These are phyloP conservation scores for carrot (Daucus carota) DNA, from an alignment of 129 eudicot genomes.

Conservation along the genomic window DNA sequence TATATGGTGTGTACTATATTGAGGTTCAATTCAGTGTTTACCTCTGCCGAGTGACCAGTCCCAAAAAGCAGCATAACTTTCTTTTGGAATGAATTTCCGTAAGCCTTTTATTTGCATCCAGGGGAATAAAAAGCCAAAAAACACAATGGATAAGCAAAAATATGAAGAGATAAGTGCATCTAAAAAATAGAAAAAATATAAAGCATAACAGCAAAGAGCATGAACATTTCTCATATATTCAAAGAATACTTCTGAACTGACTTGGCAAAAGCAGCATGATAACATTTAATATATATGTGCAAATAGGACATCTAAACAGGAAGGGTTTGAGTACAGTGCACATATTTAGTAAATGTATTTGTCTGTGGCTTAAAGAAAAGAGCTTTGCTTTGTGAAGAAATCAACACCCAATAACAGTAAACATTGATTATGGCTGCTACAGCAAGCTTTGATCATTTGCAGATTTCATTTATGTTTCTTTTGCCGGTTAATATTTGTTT, in stretches of 20 bases:
- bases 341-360: background rate
- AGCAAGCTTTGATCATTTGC: background rate
- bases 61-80: slow-evolving; percentile 80
- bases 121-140: background rate
- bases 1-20: background rate
- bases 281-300: background rate
- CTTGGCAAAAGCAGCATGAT: background rate
- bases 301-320: background rate
- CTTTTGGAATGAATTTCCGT: slow-evolving; percentile 96
- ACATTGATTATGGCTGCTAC: background rate
- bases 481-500: background rate
- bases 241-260: background rate
- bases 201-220: background rate
- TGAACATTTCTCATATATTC: background rate
- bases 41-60: slow-evolving; percentile 64
- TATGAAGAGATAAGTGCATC: background rate
- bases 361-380: background rate
- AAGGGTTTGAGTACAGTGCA: background rate
- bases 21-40: slow-evolving; percentile 14
- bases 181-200: background rate
- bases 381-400: background rate
- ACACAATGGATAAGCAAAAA: background rate
- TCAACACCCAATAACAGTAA: background rate
- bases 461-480: background rate
- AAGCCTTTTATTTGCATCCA: slow-evolving; percentile 41